Base-by-base conservation (phyloP, 345 rosid genomes). In the Brassica cretica region DNA sequence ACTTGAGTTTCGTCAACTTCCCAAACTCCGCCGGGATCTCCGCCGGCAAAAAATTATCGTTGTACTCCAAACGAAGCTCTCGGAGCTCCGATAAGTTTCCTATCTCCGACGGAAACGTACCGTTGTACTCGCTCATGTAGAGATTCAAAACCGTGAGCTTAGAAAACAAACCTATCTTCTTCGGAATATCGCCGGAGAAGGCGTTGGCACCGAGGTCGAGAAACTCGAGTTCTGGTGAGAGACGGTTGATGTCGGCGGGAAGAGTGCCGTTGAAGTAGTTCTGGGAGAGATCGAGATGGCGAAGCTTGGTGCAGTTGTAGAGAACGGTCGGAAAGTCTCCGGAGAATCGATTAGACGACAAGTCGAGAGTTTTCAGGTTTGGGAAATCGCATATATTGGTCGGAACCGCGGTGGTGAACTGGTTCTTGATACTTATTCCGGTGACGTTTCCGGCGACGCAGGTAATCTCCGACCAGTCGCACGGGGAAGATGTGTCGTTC, bases 51-150 rank as follows among this genome's bases (percentile, higher is more conserved):
- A 94, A 85, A 66, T 82, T 72, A 0, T 66, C 71, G 73, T 89
- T 94, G 2, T 2, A 72, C 8, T 91, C 87, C 84, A 92, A 3
- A 0, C 24, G 27, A 68, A 92, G 79, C 0, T 46, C 24, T 69
- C 85, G 90, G 29, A 94, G 91, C 75, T 89, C 88, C 5, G 78
- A 46, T 63, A 94, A 81, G 82, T 89, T 78, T 0, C 92, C 91
- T 18, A 94, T 92, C 84, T 91, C 95, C 83, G 78, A 82, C 0
- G 98, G 98, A 74, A 92, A 87, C 3, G 91, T 89, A 2, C 98
- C 97, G 5, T 88, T 72, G 88, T 87, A 92, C 66, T 76, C 76
- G 59, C 86, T 88, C 71, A 18, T 64, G 83, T 77, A 16, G 0
- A 91, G 82, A 46, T 51, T 0, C 74, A 95, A 18, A 1, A 64